phyloP scores from a whole-genome alignment of 2,329 filamentous ascomycete genomes.

The Phialocephala subalpina region DNA sequence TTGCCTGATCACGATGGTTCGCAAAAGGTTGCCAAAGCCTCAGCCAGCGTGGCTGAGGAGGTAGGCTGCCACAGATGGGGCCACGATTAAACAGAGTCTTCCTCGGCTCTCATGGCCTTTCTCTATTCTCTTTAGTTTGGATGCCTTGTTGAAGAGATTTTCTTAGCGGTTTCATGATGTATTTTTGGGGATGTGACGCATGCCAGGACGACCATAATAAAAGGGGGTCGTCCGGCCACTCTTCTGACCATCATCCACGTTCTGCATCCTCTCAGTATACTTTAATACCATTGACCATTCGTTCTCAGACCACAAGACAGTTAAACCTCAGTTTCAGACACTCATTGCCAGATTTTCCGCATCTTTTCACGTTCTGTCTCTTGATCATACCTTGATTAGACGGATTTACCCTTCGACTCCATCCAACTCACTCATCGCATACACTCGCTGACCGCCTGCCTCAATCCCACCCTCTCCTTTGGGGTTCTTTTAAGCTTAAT shows the following conservation, averaged over 20 bases:
- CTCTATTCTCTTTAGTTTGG: not conserved
- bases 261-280: not conserved
- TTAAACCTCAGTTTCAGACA: not conserved
- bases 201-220: not conserved
- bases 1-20: not conserved
- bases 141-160: slow-evolving; percentile 5
- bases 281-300: not conserved
- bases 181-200: slow-evolving; percentile 2
- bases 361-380: not conserved
- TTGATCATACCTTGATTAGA: not conserved
- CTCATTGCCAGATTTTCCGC: not conserved
- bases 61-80: not conserved
- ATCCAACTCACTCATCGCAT: not conserved
- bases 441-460: not conserved
- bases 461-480: not conserved
- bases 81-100: not conserved
- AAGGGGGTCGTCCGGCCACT: not conserved
- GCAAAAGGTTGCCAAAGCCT: not conserved
- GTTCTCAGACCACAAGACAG: not conserved
- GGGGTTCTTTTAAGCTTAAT: not conserved
- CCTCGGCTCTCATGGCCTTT: not conserved
- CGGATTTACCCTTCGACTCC: not conserved
- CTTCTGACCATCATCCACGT: not conserved
- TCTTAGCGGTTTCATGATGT: not conserved
- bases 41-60: not conserved